Base-by-base conservation (phyloP, 306 rosid genomes). In the Rosa lucieae region DNA sequence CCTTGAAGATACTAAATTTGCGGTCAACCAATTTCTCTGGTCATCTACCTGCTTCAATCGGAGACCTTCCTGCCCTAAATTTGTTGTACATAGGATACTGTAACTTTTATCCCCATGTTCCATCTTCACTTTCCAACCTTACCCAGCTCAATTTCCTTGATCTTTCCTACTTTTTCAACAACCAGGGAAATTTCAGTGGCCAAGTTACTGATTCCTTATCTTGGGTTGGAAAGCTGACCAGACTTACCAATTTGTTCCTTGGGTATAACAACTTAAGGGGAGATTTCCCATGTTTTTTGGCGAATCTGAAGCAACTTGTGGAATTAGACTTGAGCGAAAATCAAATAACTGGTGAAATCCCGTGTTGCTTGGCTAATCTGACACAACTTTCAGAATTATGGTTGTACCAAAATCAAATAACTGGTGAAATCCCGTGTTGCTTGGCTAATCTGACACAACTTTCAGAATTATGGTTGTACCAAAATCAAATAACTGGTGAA, bases 31-130 rank as follows among this genome's bases (percentile, higher is more conserved):
- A 56, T 56, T 86, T 87, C 61, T 42, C 49, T 48, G 89, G 87
- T 11, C 6, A 76, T 1, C 20, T 86, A 40, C 88, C 89, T 1
- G 8, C 53, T 79, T 85, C 88, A 56, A 47, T 81, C 2, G 85
- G 51, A 9, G 39, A 78, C 8, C 83, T 85, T 20, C 73, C 43
- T 15, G 81, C 71, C 62, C 59, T 84, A 23, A 12, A 29, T 10
- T 0, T 0, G 0, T 37, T 84, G 0, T 17, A 14, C 4, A 29
- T 84, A 0, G 5, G 10, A 0, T 1, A 3, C 0, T 59, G 78
- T 63, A 67, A 55, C 0, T 86, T 52, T 62, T 14, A 55, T 8
- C 10, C 67, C 2, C 12, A 51, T 21, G 3, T 85, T 83, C 40
- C 75, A n/a, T 68, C 32, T 29, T 29, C 32, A 29, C 32, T 29